phyloP scores from a whole-genome alignment of 2,329 filamentous ascomycete genomes.

The Penicillium sp. region DNA sequence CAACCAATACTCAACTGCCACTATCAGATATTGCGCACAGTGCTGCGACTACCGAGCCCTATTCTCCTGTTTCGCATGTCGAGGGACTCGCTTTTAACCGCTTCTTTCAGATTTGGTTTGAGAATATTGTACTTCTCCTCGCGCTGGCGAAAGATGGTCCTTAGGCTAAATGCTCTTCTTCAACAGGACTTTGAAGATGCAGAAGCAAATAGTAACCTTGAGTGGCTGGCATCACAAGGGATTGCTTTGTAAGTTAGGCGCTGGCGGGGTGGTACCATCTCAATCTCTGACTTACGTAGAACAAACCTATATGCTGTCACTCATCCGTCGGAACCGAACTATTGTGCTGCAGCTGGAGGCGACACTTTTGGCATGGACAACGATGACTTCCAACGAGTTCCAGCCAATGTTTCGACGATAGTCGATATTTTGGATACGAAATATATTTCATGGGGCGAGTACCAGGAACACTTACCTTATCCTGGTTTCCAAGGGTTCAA shows the following conservation, averaged over 20 bases:
- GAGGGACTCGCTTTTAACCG: constrained; percentile 51
- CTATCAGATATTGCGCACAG: constrained; percentile 36
- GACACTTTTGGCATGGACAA: constrained; percentile 75
- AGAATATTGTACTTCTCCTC: constrained; percentile 64
- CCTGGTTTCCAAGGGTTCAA: constrained; percentile 70
- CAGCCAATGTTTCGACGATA: constrained; percentile 68
- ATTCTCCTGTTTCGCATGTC: constrained; percentile 56
- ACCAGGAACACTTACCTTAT: constrained; percentile 80
- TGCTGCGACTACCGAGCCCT: constrained; percentile 64
- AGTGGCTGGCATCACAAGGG: constrained; percentile 50
- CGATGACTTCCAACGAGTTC: constrained; percentile 66
- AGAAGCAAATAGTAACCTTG: constrained; percentile 56
- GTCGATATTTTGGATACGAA: constrained; percentile 70
- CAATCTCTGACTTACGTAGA: constrained; percentile 15
- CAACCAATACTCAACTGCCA: constrained; percentile 32
- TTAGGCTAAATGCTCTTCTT: background rate
- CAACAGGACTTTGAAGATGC: constrained; percentile 64
- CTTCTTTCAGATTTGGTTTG: constrained; percentile 75
- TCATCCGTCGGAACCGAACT: constrained; percentile 78
- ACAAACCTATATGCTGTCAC: constrained; percentile 66
- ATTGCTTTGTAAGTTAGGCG: constrained; percentile 56
- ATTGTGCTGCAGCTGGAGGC: constrained; percentile 69
- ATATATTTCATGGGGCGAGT: constrained; percentile 71
- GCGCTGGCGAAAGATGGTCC: background rate
- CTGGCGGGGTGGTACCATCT: background rate